Conservation (phyloP, 805 yeast species). For the Saccharomycopsis fodiens region DNA sequence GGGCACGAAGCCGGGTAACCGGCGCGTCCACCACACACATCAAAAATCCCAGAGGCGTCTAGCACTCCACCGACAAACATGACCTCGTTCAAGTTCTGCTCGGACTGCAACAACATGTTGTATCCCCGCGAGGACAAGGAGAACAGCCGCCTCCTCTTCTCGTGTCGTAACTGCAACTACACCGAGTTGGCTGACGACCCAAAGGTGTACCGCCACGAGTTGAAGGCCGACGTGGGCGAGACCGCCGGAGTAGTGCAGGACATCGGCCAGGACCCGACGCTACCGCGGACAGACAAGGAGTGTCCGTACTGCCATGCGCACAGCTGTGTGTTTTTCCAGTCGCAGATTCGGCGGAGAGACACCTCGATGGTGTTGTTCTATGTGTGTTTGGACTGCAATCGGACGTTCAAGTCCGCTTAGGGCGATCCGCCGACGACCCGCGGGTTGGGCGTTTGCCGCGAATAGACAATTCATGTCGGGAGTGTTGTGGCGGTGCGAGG, state of each 20-base stretch:
- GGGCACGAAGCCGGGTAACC: slow-evolving; percentile 1
- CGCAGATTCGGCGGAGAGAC: slow-evolving; percentile 91
- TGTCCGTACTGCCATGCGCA: slow-evolving; percentile 85
- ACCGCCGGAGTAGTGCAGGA: slow-evolving; percentile 20
- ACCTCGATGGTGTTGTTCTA: slow-evolving; percentile 92
- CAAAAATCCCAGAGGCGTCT: background rate
- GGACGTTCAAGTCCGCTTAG: slow-evolving; percentile 17
- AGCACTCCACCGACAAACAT: slow-evolving; percentile 31
- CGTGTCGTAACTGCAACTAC: slow-evolving; percentile 91
- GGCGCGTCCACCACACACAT: too few species aligned
- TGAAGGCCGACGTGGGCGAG: slow-evolving; percentile 74
- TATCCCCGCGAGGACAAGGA: slow-evolving; percentile 94
- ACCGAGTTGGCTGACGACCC: slow-evolving; percentile 87
- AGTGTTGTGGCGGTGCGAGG: too few species aligned
- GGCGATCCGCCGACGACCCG: too few species aligned
- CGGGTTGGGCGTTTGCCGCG: too few species aligned
- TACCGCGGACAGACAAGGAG: slow-evolving; percentile 89
- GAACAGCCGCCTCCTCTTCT: slow-evolving; percentile 60
- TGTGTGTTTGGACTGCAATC: slow-evolving; percentile 71
- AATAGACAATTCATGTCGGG: too few species aligned
- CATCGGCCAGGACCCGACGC: slow-evolving; percentile 86
- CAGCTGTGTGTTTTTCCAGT: slow-evolving; percentile 94
- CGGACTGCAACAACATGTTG: slow-evolving; percentile 96
- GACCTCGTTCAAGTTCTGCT: slow-evolving; percentile 94
- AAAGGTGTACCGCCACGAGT: slow-evolving; percentile 85